Percentiles rank a stretch among this genome's conserved stretches.
Evolutionary conservation across 225 moss, liverwort and hornwort species (phyloP).

Genomic region (Takakia lepidozioides): DNA sequence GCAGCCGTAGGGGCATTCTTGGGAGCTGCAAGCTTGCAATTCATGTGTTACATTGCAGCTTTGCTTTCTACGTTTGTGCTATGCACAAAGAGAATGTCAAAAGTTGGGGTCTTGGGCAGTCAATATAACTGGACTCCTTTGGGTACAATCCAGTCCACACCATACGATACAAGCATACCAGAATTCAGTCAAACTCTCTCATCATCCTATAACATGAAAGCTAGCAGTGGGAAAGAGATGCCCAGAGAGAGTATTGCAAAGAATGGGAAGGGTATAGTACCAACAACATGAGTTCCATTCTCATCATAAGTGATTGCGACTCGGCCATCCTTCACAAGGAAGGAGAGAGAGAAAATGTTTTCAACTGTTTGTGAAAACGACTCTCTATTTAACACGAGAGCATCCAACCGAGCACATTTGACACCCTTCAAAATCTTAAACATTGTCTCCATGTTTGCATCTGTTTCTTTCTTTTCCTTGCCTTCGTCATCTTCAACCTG

Average conservation of each 20-base stretch:
- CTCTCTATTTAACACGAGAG: conserved; percentile 58
- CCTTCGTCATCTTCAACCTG: conserved; percentile 64
- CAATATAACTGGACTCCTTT: too few relatives aligned
- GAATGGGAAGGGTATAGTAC: conserved; percentile 16
- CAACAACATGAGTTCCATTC: conserved; percentile 57
- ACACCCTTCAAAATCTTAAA: conserved; percentile 38
- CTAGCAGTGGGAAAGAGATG: neutral
- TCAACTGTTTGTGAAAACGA: conserved; percentile 91
- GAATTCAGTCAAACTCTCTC: neutral
- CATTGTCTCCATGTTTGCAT: conserved; percentile 83
- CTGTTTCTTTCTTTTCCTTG: conserved; percentile 59
- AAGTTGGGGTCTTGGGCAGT: too few relatives aligned
- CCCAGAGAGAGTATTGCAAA: neutral
- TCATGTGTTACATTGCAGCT: neutral
- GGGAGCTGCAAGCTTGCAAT: conserved; percentile 40
- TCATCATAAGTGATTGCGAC: conserved; percentile 46
- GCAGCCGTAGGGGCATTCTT: conserved; percentile 68
- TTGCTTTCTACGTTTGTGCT: too few relatives aligned
- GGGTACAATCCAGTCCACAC: too few relatives aligned
- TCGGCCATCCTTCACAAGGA: conserved; percentile 85
- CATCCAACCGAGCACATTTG: conserved; percentile 37
- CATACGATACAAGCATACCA: neutral
- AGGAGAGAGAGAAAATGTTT: conserved; percentile 83
- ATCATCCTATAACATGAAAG: neutral
- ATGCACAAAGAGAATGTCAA: too few relatives aligned